A percentile compares a stretch with the other conserved stretches of the same genome.
Conservation (phyloP, 73 alveolate genomes). For the Stentor coeruleus region DNA sequence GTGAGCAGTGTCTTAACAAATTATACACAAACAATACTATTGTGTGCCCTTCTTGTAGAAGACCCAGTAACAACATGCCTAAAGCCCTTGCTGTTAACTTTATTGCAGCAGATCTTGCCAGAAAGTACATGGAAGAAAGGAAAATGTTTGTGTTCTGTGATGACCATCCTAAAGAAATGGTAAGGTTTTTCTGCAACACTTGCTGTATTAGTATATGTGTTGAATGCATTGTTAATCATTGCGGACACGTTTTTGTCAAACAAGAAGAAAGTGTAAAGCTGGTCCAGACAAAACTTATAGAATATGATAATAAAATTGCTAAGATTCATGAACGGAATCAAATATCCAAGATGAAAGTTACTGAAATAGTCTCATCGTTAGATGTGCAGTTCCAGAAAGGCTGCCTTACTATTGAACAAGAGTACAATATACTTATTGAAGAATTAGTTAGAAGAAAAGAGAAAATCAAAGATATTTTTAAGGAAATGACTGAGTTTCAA, state of each 20-base stretch:
- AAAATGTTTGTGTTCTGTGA: slow-evolving; percentile 58
- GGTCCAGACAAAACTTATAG: neutral
- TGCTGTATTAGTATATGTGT: slow-evolving; percentile 64
- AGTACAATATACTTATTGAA: slow-evolving; percentile 16
- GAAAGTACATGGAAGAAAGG: slow-evolving; percentile 55
- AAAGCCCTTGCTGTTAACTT: slow-evolving; percentile 61
- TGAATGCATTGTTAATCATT: slow-evolving; percentile 75
- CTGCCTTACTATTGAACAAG: neutral
- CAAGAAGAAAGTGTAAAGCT: slow-evolving; percentile 62
- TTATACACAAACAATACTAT: slow-evolving; percentile 45
- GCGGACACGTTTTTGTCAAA: slow-evolving; percentile 77
- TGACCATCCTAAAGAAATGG: slow-evolving; percentile 52
- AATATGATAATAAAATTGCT: slow-evolving; percentile 18
- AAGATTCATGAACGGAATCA: slow-evolving; percentile 11
- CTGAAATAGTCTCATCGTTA: neutral
- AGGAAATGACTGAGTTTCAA: neutral
- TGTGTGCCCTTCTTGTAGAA: slow-evolving; percentile 79
- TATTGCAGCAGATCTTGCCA: slow-evolving; percentile 70
- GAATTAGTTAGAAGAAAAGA: slow-evolving; percentile 25
- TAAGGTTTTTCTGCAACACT: slow-evolving; percentile 68
- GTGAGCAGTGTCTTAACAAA: slow-evolving; percentile 67
- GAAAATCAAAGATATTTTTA: neutral
- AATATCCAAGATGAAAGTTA: slow-evolving; percentile 9
- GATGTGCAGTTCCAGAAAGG: neutral
- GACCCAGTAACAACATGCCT: slow-evolving; percentile 57